Evolutionary conservation across 768 basidiomycete genomes (phyloP).

Genomic region (Serendipita sp.): DNA sequence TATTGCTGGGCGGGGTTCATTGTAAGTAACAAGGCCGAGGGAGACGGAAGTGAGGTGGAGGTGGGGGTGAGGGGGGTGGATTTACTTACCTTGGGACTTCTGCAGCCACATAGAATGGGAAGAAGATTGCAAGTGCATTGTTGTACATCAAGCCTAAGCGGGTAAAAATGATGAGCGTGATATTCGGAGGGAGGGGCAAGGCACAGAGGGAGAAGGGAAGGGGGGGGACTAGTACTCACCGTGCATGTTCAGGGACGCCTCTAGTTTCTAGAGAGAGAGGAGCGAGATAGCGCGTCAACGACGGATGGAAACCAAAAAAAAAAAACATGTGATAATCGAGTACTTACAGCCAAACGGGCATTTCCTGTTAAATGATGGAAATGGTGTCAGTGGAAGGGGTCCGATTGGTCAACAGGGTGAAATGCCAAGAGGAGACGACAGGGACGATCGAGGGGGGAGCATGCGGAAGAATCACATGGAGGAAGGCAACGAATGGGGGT

Average conservation of each 20-base stretch:
- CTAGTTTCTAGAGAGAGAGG: background rate
- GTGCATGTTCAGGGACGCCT: background rate
- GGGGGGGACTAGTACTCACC: background rate
- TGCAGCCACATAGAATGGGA: slow-evolving; percentile 4
- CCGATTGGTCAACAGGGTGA: background rate
- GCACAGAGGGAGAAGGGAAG: background rate
- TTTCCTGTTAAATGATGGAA: background rate
- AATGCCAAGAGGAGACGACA: background rate
- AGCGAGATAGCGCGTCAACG: too few relatives aligned
- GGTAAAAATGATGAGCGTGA: background rate
- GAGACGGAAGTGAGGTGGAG: too few relatives aligned
- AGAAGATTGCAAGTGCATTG: background rate
- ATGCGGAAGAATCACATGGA: too few relatives aligned
- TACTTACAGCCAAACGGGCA: background rate
- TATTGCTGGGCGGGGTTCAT: background rate
- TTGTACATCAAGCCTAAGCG: background rate
- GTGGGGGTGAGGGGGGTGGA: too few relatives aligned
- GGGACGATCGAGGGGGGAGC: too few relatives aligned
- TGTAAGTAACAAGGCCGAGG: too few relatives aligned
- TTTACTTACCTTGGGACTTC: too few relatives aligned
- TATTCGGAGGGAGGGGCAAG: background rate
- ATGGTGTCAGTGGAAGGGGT: too few relatives aligned
- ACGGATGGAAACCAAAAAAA: too few relatives aligned
- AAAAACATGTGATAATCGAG: too few relatives aligned
- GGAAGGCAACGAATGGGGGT: too few relatives aligned